These are phyloP conservation scores for Gossypium trilobum DNA, from an alignment of 441 rosid species.

Conservation along the genomic window DNA sequence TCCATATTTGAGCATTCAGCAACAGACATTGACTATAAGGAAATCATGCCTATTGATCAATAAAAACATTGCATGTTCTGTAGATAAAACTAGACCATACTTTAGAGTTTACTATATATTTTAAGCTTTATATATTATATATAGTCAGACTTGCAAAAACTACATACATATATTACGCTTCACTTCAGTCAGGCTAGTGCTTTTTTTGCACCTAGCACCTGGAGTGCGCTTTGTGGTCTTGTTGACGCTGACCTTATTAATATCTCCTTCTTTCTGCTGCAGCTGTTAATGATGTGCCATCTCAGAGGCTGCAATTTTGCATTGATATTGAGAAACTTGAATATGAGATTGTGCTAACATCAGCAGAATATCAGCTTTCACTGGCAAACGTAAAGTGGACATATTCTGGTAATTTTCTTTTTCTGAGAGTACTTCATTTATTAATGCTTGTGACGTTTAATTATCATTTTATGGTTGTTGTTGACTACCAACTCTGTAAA, in stretches of 20 bases:
- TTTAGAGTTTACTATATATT: neutral
- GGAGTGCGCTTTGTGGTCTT: neutral
- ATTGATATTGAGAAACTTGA: constrained; percentile 66
- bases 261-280: constrained; percentile 27
- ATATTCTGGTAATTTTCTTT: constrained; percentile 45
- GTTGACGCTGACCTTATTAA: neutral
- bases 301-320: constrained; percentile 37
- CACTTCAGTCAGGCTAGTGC: neutral
- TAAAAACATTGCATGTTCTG: neutral
- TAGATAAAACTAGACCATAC: neutral
- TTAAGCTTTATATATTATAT: too few relatives aligned
- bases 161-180: neutral
- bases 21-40: neutral
- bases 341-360: constrained; percentile 66
- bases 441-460: neutral
- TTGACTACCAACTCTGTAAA: neutral
- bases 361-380: constrained; percentile 76
- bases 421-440: neutral
- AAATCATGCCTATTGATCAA: neutral
- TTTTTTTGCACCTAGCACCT: neutral
- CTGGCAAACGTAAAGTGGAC: constrained; percentile 60
- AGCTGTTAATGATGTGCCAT: constrained; percentile 34
- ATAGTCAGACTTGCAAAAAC: neutral
- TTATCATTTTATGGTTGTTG: constrained; percentile 2
- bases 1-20: neutral